These are phyloP conservation scores for Rhexocercosporidium sp. DNA, from an alignment of 2,329 filamentous ascomycete species.

Conservation along the genomic window DNA sequence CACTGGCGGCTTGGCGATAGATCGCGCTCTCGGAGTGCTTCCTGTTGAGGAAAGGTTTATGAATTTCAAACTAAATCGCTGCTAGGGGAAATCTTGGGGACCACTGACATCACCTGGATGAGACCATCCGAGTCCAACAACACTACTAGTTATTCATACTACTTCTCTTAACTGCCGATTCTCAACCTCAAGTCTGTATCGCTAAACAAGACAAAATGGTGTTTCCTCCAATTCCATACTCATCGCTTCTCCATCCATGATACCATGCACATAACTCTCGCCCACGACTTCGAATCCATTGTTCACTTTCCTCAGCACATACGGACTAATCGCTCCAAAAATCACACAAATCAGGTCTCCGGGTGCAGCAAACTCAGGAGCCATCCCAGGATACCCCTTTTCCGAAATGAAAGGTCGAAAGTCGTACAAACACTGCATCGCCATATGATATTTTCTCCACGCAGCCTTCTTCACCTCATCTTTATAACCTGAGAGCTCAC, in stretches of 20 bases:
- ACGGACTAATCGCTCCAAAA: conserved; percentile 17
- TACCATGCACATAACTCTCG: conserved; percentile 26
- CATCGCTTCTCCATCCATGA: conserved; percentile 28
- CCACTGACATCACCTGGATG: no score
- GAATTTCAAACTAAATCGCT: no score
- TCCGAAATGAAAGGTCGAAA: conserved; percentile 15
- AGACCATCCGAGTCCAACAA: no score
- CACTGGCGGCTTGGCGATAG: no score
- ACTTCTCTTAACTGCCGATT: no score
- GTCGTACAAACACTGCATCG: conserved; percentile 16
- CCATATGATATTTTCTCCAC: conserved; percentile 9
- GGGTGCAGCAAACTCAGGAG: neutral
- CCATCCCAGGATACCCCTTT: conserved; percentile 23
- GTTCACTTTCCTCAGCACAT: conserved; percentile 11
- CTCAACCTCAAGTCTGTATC: no score
- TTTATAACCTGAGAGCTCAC: neutral
- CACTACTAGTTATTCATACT: no score
- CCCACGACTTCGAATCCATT: conserved; percentile 16
- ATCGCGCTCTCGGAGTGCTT: no score
- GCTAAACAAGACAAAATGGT: neutral
- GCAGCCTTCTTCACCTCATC: conserved; percentile 10
- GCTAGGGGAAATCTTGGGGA: no score
- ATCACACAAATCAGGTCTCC: conserved; percentile 22
- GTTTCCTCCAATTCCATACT: neutral
- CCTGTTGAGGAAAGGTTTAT: no score